Percentiles rank a stretch among this genome's conserved stretches.
Evolutionary conservation across 2,329 filamentous ascomycete species (phyloP).

Genomic region (Scedosporium dehoogii): DNA sequence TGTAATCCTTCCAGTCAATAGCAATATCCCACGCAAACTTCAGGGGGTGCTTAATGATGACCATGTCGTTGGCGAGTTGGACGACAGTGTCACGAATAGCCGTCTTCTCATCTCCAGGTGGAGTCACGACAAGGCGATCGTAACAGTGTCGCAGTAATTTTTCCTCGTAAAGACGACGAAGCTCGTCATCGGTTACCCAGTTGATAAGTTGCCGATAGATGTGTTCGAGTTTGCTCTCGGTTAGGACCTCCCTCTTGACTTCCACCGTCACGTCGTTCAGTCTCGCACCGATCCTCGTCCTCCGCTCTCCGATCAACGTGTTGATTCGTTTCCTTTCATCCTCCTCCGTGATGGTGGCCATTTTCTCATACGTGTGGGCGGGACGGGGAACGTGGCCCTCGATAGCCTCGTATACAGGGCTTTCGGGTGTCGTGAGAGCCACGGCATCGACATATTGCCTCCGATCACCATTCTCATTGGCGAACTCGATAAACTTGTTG

Average conservation of each 20-base stretch:
- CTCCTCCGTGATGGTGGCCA: slow-evolving; percentile 73
- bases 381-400: slow-evolving; percentile 79
- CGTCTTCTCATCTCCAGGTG: slow-evolving; percentile 53
- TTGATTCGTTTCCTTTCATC: slow-evolving; percentile 88
- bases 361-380: slow-evolving; percentile 66
- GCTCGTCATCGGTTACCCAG: slow-evolving; percentile 80
- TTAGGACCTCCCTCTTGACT: slow-evolving; percentile 77
- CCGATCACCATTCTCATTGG: slow-evolving; percentile 61
- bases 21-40: slow-evolving; percentile 84
- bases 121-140: slow-evolving; percentile 63
- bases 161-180: slow-evolving; percentile 78
- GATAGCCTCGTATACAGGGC: slow-evolving; percentile 68
- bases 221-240: slow-evolving; percentile 64
- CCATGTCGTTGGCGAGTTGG: slow-evolving; percentile 80
- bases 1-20: slow-evolving; percentile 78
- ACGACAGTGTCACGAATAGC: slow-evolving; percentile 63
- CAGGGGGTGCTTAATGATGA: slow-evolving; percentile 88
- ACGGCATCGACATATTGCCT: slow-evolving; percentile 68
- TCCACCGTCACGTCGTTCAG: slow-evolving; percentile 75
- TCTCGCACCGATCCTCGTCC: slow-evolving; percentile 77
- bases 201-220: slow-evolving; percentile 78
- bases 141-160: slow-evolving; percentile 76
- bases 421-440: slow-evolving; percentile 66
- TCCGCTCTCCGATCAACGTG: slow-evolving; percentile 76
- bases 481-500: slow-evolving; percentile 70